Base-by-base conservation (phyloP, 192 early-diverging fungal genomes). In the Entomortierella parvispora region DNA sequence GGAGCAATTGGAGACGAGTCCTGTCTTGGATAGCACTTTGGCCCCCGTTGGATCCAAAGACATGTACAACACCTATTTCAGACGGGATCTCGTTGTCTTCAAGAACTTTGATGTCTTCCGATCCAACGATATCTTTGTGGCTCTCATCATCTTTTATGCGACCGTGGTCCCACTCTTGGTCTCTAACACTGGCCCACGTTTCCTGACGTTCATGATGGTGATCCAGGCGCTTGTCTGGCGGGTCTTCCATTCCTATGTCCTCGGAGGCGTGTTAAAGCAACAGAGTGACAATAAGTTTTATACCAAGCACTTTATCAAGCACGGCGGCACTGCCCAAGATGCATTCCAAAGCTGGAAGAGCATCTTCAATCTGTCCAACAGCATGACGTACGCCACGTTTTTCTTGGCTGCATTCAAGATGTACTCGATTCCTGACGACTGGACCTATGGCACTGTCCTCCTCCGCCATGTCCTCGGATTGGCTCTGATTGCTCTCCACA, bases 291-390 rank as follows among this genome's bases (percentile, higher is more conserved):
- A 82, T 62, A 93, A 94, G 70, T 87, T 92, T 28, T 96, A 94
- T 58, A 98, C 92, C 25, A 88, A 93, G 47, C 92, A 95, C 85
- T 98, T 94, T 65, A 93, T 99, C 79, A 95, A 94, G 82, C 91
- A 88, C 72, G 97, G 97, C 22, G 94, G 94, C n/a, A 91, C 87
- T 62, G 82, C 88, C 40, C 82, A 88, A 53, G 96, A 97, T 53
- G 95, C 95, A 1, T 99, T 97, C 81, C 80, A 91, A 48, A 93
- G 93, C 81, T 99, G 97, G 97, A 97, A 97, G 81, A 90, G 92
- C 15, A 88, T 99, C 32, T 99, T 93, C 86, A 99, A 99, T 75
- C 82, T 95, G 9, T 90, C 93, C 0, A 87, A 92, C 34, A 87
- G 92, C 18, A 97, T 98, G 95, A 96, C 92, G 0, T 99, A 96